Percentiles rank a stretch among this genome's conserved stretches.
Conservation (phyloP, 257 asterid species). For the Lavandula angustifolia region DNA sequence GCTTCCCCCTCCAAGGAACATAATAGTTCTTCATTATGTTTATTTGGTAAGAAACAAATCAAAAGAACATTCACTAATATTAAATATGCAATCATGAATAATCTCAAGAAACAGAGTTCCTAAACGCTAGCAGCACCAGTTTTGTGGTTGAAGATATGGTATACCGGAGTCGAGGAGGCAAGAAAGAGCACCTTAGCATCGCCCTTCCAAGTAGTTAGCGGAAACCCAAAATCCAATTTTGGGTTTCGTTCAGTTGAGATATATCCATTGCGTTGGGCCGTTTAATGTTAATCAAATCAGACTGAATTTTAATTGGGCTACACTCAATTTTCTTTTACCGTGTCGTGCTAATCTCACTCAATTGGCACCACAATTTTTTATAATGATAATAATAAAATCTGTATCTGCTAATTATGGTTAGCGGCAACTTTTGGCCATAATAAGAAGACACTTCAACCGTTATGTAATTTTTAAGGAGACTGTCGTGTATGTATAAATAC, state of each 20-base stretch:
- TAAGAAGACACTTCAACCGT: too few relatives aligned
- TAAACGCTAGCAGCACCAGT: neutral
- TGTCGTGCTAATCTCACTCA: too few relatives aligned
- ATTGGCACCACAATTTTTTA: too few relatives aligned
- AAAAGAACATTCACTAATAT: neutral
- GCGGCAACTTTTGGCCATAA: too few relatives aligned
- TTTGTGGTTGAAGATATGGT: neutral
- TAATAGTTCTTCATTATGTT: too few relatives aligned
- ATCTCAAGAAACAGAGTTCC: neutral
- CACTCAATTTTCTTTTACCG: too few relatives aligned
- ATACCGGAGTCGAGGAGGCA: constrained; percentile 53
- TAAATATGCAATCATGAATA: neutral
- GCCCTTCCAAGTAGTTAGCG: constrained; percentile 17
- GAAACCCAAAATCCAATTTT: constrained; percentile 3
- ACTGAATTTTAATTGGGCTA: neutral
- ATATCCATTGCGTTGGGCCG: constrained; percentile 8
- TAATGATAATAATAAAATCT: too few relatives aligned
- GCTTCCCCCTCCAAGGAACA: neutral
- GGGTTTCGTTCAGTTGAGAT: too few relatives aligned
- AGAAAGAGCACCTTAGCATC: constrained; percentile 47
- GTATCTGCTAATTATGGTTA: too few relatives aligned
- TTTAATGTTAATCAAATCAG: neutral
- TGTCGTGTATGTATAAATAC: too few relatives aligned
- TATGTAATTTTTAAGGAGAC: too few relatives aligned
- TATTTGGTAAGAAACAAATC: too few relatives aligned